A percentile compares a stretch with the other conserved stretches of the same genome.
Conservation (phyloP, 2,329 filamentous ascomycete genomes). For the Grosmannia serpens region DNA sequence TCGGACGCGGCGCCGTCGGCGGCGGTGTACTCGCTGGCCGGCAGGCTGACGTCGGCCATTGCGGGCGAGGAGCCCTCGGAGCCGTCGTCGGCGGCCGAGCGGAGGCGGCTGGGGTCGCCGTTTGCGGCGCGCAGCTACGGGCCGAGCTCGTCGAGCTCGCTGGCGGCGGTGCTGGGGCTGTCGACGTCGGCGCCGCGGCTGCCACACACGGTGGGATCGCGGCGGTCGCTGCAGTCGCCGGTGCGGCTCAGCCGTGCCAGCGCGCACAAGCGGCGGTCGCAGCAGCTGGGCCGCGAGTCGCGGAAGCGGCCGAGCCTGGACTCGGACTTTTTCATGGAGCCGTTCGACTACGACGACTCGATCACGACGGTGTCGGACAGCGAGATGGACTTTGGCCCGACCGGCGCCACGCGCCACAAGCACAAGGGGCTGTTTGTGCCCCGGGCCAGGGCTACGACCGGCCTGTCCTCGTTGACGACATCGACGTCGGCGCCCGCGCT, state of each 20-base stretch:
- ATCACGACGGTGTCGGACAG: constrained; percentile 4
- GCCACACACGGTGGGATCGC: constrained; percentile 21
- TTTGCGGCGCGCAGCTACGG: constrained; percentile 50
- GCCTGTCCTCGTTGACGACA: constrained; percentile 8
- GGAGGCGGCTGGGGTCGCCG: constrained; percentile 38
- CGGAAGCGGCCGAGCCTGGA: constrained; percentile 44
- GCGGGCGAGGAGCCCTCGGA: constrained; percentile 16
- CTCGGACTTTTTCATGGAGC: constrained; percentile 41
- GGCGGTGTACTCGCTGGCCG: not conserved
- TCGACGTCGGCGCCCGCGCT: constrained; percentile 18
- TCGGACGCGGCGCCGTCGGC: not conserved
- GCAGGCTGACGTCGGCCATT: constrained; percentile 6
- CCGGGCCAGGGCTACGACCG: not conserved
- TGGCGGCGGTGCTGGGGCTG: constrained; percentile 28
- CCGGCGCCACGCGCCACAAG: not conserved
- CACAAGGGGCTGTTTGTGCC: not conserved
- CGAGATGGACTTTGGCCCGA: constrained; percentile 5
- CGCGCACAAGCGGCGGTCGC: constrained; percentile 43
- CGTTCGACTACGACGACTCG: constrained; percentile 11
- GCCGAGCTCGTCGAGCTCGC: constrained; percentile 43
- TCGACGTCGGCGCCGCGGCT: constrained; percentile 26
- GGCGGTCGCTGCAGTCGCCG: constrained; percentile 40
- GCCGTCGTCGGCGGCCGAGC: constrained; percentile 20
- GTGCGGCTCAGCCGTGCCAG: constrained; percentile 40
- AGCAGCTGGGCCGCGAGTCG: constrained; percentile 32